Conservation (phyloP, 257 asterid genomes). For the Solanum sejunctum region DNA sequence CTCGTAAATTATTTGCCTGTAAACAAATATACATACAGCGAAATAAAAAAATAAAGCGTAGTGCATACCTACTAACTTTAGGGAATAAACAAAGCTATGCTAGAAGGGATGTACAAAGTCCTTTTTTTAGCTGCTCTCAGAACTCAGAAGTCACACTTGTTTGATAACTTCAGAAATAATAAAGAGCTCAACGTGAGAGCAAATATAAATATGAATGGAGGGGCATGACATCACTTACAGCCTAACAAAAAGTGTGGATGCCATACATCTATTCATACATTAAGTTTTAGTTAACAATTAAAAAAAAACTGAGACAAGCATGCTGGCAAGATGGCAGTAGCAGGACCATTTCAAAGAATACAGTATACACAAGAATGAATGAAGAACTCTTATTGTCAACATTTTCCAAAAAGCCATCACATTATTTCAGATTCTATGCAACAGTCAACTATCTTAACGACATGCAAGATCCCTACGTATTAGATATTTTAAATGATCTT, state of each 20-base stretch:
- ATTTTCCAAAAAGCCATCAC: background rate
- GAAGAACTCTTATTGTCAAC: background rate
- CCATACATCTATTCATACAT: background rate
- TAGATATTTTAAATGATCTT: background rate
- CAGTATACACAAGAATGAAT: background rate
- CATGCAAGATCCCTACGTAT: background rate
- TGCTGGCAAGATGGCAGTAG: background rate
- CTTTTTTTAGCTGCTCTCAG: background rate
- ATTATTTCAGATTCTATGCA: background rate
- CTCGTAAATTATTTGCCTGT: constrained; percentile 89
- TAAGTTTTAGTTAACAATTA: background rate
- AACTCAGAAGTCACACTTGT: background rate
- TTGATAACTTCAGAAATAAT: background rate
- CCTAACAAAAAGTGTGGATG: background rate
- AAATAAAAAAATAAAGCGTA: background rate
- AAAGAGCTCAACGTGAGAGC: background rate
- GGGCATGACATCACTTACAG: background rate
- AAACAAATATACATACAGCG: constrained; percentile 2
- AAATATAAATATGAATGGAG: background rate
- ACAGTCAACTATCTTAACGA: background rate
- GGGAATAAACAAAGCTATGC: background rate
- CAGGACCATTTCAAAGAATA: background rate
- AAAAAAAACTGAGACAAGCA: background rate
- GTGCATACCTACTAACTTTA: background rate
- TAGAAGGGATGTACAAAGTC: background rate